phyloP scores from a whole-genome alignment of 768 basidiomycete genomes.

The Termitomyces sp. region DNA sequence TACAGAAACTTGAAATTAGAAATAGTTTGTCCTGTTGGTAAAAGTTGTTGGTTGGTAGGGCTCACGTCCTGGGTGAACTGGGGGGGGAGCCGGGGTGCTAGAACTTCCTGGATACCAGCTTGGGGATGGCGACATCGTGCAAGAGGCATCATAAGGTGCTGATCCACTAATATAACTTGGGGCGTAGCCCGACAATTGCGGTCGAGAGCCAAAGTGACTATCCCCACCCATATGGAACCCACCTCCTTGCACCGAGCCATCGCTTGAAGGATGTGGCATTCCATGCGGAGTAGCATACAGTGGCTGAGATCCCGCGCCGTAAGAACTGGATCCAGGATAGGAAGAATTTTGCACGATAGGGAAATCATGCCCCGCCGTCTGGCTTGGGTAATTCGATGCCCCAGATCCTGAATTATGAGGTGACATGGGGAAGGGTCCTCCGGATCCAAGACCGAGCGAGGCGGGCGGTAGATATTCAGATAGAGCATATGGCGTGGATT shows the following conservation, averaged over 20 bases:
- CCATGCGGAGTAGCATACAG: conserved; percentile 7
- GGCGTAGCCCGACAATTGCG: conserved; percentile 12
- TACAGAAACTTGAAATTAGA: conserved; percentile 8
- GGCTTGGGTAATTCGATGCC: conserved; percentile 7
- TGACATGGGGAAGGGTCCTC: neutral
- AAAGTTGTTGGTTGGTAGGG: conserved; percentile 9
- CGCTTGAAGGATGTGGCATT: conserved; percentile 3
- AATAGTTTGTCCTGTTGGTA: neutral
- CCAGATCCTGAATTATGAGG: conserved; percentile 15
- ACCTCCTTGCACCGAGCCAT: conserved; percentile 3
- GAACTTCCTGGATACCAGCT: conserved; percentile 17
- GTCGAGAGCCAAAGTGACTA: conserved; percentile 11
- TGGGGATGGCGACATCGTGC: conserved; percentile 13
- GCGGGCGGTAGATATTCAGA: conserved; percentile 8
- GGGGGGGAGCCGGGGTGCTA: conserved; percentile 19
- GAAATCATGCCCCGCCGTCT: conserved; percentile 10
- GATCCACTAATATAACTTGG: conserved; percentile 13
- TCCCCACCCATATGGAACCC: conserved; percentile 19
- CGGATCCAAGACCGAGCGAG: conserved; percentile 10
- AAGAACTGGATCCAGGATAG: conserved; percentile 18
- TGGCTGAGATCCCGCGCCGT: conserved; percentile 4
- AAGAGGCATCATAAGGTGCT: conserved; percentile 8
- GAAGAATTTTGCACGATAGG: conserved; percentile 15
- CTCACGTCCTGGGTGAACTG: conserved; percentile 31
- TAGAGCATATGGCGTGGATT: conserved; percentile 9